Conservation (phyloP, 2,329 filamentous ascomycete species). For the Didymosphaeria variabile region DNA sequence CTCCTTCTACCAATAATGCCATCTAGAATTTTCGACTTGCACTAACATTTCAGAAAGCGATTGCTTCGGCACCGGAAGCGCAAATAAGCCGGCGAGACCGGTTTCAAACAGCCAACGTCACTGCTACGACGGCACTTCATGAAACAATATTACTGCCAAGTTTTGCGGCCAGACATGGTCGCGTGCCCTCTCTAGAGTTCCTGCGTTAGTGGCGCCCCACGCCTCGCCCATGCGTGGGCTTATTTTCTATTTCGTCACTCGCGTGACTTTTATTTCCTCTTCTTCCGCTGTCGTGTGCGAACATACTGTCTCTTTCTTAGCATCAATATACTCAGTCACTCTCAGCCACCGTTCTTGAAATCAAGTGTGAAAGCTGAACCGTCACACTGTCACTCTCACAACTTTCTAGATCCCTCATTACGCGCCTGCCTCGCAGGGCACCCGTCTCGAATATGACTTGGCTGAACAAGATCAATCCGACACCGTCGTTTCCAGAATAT, state of each 20-base stretch:
- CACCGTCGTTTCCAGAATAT: conserved; percentile 78
- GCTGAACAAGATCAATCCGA: conserved; percentile 65
- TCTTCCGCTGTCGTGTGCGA: not conserved
- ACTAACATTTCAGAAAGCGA: not conserved
- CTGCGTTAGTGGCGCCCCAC: conserved; percentile 33
- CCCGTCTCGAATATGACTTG: conserved; percentile 47
- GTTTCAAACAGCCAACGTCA: not conserved
- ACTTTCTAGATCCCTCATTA: conserved; percentile 27
- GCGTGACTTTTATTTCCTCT: not conserved
- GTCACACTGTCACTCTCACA: conserved; percentile 43
- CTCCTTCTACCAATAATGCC: not conserved
- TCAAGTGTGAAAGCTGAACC: not conserved
- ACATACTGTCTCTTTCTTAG: not conserved
- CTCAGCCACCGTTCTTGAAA: not conserved
- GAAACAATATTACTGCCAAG: not conserved
- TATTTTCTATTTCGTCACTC: conserved; percentile 34
- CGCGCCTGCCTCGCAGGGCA: conserved; percentile 17
- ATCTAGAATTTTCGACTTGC: not conserved
- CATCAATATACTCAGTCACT: not conserved
- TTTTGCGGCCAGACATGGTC: conserved; percentile 4
- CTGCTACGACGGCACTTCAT: not conserved
- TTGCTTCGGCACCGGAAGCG: not conserved
- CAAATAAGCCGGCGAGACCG: not conserved
- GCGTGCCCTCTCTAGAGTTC: conserved; percentile 28
- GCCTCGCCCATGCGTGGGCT: conserved; percentile 11